Evolutionary conservation across 768 basidiomycete species (phyloP), one percentile per base, ranked within the genome.

Genomic region (Leccinum broughii): DNA sequence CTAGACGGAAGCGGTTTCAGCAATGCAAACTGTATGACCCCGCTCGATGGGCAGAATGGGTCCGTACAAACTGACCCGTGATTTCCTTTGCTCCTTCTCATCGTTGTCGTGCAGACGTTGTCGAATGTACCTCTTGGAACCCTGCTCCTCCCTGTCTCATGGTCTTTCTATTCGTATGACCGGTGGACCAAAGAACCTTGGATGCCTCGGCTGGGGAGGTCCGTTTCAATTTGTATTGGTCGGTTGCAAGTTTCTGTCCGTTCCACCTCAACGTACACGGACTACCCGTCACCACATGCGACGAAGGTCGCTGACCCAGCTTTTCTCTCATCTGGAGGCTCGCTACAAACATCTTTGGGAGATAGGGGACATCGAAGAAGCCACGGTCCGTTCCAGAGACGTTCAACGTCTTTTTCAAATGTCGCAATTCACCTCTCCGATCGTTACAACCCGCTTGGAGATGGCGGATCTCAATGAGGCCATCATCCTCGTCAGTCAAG

Each of bases 91-190:
- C 5, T 4, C 11, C 52, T 6, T 14, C 53, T 62, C 15, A 67
- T 44, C 4, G 10, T 54, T 34, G 6, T 39, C n/a, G 37, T 46
- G 6, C 28, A 73, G 72, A 3, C 87, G 92, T 56, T 95, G 95
- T 88, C 83, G 95, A 64, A 98, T 97, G 95, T 97, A 95, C 77
- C 80, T 95, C 8, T 51, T 99, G 96, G 96, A 90, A 93, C 75
- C 92, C 92, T 1, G 90, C 88, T 8, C 79, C 83, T 30, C 96
- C 96, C 3, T 90, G 64, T 78, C 82, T 54, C 96, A 99, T 73
- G 96, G 96, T 61, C 77, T 98, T 53, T 93, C 91, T 70, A 99
- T 93, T 3, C 90, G 96, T 68, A 74, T 99, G 62, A 98, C 96
- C 8, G 96, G 96, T 73, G 96, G 96, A 3, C 95, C 95, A 0